Evolutionary conservation across 2,329 filamentous ascomycete species (phyloP).

Genomic region (Epichloe amarillans): DNA sequence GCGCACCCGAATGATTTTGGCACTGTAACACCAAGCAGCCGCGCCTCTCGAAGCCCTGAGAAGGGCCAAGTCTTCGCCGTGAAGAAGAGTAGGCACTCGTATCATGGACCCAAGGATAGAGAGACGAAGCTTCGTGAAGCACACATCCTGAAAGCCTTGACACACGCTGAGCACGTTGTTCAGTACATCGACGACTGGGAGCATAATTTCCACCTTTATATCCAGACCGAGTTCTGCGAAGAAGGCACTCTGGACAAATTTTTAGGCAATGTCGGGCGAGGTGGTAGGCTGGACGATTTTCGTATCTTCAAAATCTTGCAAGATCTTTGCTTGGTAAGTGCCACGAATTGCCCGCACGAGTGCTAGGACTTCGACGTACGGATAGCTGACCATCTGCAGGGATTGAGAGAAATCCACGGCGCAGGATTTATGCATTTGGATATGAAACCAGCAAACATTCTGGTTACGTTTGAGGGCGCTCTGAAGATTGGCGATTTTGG

Average conservation of each 20-base stretch:
- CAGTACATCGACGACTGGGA: slow-evolving; percentile 83
- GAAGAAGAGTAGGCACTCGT: slow-evolving; percentile 79
- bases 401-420: slow-evolving; percentile 79
- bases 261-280: slow-evolving; percentile 66
- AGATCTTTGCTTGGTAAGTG: slow-evolving; percentile 66
- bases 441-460: slow-evolving; percentile 72
- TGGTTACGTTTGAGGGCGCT: slow-evolving; percentile 68
- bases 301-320: slow-evolving; percentile 96
- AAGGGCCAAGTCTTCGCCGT: slow-evolving; percentile 67
- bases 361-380: not conserved
- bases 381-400: slow-evolving; percentile 36
- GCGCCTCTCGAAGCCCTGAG: slow-evolving; percentile 36
- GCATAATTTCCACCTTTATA: slow-evolving; percentile 72
- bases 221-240: slow-evolving; percentile 94
- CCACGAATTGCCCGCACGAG: not conserved
- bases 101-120: slow-evolving; percentile 67
- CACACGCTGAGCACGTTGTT: slow-evolving; percentile 72
- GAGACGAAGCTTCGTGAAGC: slow-evolving; percentile 76
- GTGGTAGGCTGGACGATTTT: slow-evolving; percentile 87
- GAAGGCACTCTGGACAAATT: slow-evolving; percentile 85
- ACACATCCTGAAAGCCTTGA: slow-evolving; percentile 60
- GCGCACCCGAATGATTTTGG: slow-evolving; percentile 23
- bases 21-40: slow-evolving; percentile 32
- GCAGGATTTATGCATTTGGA: slow-evolving; percentile 77
- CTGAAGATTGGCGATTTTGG: slow-evolving; percentile 83